Percentiles rank a stretch among this genome's conserved stretches.
These are phyloP conservation scores for Thalassiosira mediterranea DNA, from an alignment of 352 stramenopile species.

Conservation along the genomic window DNA sequence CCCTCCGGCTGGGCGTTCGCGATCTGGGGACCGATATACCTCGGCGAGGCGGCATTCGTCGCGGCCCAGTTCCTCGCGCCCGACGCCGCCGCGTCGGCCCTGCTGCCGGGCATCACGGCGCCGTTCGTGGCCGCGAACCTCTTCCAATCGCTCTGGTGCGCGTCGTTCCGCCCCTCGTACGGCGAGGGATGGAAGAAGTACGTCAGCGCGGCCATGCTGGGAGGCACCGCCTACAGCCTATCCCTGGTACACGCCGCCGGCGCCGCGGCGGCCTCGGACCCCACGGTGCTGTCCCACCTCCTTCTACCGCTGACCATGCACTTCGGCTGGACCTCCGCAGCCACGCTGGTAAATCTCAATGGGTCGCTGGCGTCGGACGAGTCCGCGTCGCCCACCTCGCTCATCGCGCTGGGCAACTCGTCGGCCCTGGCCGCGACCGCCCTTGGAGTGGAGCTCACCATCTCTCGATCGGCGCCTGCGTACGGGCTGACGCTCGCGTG, in stretches of 20 bases:
- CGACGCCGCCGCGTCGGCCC: conserved; percentile 4
- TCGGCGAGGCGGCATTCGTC: conserved; percentile 67
- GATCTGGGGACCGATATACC: conserved; percentile 78
- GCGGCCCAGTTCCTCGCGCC: conserved; percentile 41
- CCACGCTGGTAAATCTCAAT: conserved; percentile 77
- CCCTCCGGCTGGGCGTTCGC: conserved; percentile 73
- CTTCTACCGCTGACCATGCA: conserved; percentile 64
- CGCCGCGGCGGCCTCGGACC: conserved; percentile 7
- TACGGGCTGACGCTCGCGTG: conserved; percentile 72
- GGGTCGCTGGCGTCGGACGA: conserved; percentile 51
- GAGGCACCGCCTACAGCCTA: conserved; percentile 60
- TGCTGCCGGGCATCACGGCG: conserved; percentile 50
- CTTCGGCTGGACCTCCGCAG: conserved; percentile 73
- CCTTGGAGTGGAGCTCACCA: conserved; percentile 59
- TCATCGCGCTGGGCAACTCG: conserved; percentile 59
- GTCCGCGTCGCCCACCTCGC: conserved; percentile 15
- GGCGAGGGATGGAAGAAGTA: conserved; percentile 61
- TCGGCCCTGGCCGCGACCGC: conserved; percentile 59
- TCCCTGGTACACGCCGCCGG: conserved; percentile 45
- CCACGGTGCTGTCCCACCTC: conserved; percentile 20
- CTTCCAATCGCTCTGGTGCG: conserved; percentile 72
- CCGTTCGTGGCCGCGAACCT: conserved; percentile 67
- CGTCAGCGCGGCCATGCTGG: conserved; percentile 58
- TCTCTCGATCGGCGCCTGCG: conserved; percentile 41
- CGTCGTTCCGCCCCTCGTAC: conserved; percentile 68